Evolutionary conservation across 345 rosid genomes (phyloP).

Genomic region (Hypericum androsaemum): DNA sequence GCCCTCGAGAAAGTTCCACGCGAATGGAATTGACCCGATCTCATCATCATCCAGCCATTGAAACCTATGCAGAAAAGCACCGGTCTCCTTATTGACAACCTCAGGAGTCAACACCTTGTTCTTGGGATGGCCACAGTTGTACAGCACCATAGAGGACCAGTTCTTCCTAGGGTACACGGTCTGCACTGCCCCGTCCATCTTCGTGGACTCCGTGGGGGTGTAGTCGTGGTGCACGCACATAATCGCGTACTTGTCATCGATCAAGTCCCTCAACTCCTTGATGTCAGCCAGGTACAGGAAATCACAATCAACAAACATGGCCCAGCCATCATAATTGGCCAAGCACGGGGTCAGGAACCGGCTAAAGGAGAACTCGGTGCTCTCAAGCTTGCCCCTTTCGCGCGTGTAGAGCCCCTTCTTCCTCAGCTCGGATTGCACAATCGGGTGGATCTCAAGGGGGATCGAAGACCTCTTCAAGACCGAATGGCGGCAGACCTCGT

Average conservation of each 20-base stretch:
- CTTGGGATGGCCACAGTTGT: slow-evolving; percentile 87
- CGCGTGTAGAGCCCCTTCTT: slow-evolving; percentile 70
- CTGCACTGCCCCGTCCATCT: slow-evolving; percentile 96
- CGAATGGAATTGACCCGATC: slow-evolving; percentile 74
- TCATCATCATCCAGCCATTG: slow-evolving; percentile 91
- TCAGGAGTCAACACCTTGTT: slow-evolving; percentile 65
- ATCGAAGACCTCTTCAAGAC: slow-evolving; percentile 64
- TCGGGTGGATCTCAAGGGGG: slow-evolving; percentile 71
- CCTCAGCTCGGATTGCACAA: slow-evolving; percentile 74
- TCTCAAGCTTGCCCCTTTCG: slow-evolving; percentile 66
- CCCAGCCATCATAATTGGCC: slow-evolving; percentile 84
- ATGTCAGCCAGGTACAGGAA: slow-evolving; percentile 82
- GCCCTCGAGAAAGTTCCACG: slow-evolving; percentile 96
- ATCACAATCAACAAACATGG: slow-evolving; percentile 94
- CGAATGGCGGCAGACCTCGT: slow-evolving; percentile 70
- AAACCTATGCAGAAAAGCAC: slow-evolving; percentile 91
- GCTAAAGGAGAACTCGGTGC: slow-evolving; percentile 92
- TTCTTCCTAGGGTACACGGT: slow-evolving; percentile 95
- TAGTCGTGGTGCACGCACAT: slow-evolving; percentile 98
- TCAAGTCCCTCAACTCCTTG: slow-evolving; percentile 59
- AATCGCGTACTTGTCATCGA: slow-evolving; percentile 76
- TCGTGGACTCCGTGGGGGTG: slow-evolving; percentile 75
- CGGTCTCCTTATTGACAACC: slow-evolving; percentile 57
- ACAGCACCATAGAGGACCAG: slow-evolving; percentile 97
- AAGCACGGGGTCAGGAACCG: slow-evolving; percentile 84